Evolutionary conservation across 495 filamentous ascomycete species (phyloP), one percentile per base, ranked within the genome.

Genomic region (Haplographium delicatum): DNA sequence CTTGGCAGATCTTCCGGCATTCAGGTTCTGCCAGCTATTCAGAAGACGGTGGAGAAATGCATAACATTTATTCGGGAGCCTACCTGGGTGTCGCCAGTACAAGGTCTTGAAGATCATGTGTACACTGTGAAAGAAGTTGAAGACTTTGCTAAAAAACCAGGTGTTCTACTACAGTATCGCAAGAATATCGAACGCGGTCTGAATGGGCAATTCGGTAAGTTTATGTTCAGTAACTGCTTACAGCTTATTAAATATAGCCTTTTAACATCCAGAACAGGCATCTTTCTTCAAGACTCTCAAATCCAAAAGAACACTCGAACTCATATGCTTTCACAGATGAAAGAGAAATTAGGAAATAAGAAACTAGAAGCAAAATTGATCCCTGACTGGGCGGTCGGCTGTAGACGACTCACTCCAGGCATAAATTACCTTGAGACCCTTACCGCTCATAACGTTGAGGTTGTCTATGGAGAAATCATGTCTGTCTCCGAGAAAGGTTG

Each of bases 381-480:
- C 13, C 80, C 81, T 0, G 68, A 76, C 15, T 83, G 76, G 59
- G 66, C 72, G 6, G 70, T 80, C 1, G 73, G 77, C 49, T 85
- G 81, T 46, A 72, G 79, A 26, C 78, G 82, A 18, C 66, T 82
- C 1, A 83, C 80, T 0, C 80, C 81, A 0, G 81, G 80, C 0
- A 68, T 72, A 5, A 77, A 75, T 0, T 84, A 83, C 51, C 71
- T 85, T 4, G 80, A 84, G 48, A 68, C 76, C 4, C 56, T 85
- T 13, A 63, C 64, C 1, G 63, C 76, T 53, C 63, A 70, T 2
- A 83, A 84, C 31, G 75, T 76, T 38, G 60, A 58, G 42, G 72
- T 76, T 30, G 72, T 79, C 49, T 67, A 66, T 18, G 68, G 65
- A 1, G 59, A 57, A 8, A 79, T 83, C 59, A 54, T 68, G 13